Conservation (phyloP, 2,329 filamentous ascomycete species). For the Alternaria solani region DNA sequence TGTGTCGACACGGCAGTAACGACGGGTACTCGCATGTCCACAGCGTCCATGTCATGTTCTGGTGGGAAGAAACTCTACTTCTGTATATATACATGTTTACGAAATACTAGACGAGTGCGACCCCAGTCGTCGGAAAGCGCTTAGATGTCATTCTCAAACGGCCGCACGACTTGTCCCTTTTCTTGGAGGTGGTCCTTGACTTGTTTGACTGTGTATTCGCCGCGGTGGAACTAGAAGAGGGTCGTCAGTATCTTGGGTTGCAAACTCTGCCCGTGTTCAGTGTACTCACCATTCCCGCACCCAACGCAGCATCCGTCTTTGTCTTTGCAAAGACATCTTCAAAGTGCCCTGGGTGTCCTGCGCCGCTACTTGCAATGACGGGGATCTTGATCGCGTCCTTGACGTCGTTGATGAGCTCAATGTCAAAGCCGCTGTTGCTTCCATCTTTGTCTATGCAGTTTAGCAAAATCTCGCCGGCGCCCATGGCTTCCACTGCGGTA, state of each 20-base stretch:
- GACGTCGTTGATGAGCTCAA: slow-evolving; percentile 88
- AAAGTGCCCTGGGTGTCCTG: slow-evolving; percentile 87
- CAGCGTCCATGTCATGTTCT: background rate
- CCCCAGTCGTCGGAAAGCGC: background rate
- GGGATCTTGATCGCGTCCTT: slow-evolving; percentile 89
- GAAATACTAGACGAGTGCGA: background rate
- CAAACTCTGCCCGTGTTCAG: too few relatives aligned
- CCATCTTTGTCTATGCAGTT: slow-evolving; percentile 99
- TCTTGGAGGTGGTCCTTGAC: slow-evolving; percentile 84
- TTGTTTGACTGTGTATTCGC: slow-evolving; percentile 92
- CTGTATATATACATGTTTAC: slow-evolving; percentile 7
- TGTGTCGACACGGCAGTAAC: background rate
- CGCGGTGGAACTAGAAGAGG: slow-evolving; percentile 77
- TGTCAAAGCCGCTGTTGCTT: slow-evolving; percentile 91
- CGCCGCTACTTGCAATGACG: slow-evolving; percentile 93
- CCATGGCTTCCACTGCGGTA: slow-evolving; percentile 93
- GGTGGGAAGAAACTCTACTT: slow-evolving; percentile 1
- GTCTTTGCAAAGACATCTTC: slow-evolving; percentile 88
- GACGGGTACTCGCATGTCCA: background rate
- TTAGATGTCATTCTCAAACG: slow-evolving; percentile 66
- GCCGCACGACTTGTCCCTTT: slow-evolving; percentile 78
- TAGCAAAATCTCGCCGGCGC: slow-evolving; percentile 89
- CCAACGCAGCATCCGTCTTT: slow-evolving; percentile 87
- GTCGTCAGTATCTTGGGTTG: slow-evolving; percentile 18
- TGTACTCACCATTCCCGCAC: slow-evolving; percentile 81